These are phyloP conservation scores for Anthracocystis walkeri DNA, from an alignment of 1,284 basidiomycete species.

Conservation along the genomic window DNA sequence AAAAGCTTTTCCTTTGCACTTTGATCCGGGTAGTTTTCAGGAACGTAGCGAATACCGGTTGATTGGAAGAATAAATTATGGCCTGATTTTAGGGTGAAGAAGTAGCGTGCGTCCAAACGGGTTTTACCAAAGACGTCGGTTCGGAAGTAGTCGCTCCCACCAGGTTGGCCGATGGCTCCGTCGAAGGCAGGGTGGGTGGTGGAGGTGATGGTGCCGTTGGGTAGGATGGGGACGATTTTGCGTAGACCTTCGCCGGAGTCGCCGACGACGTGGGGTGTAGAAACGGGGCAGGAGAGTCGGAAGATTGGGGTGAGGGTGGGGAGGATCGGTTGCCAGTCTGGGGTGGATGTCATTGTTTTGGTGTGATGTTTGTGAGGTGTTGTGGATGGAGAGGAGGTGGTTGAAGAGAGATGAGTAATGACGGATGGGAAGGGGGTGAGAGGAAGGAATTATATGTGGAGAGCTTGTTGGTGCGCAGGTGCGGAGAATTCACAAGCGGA, in stretches of 20 bases:
- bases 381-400: background rate
- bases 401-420: background rate
- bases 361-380: too few species aligned
- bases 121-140: conserved; percentile 34
- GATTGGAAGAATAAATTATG: conserved; percentile 43
- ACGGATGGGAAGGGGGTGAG: too few species aligned
- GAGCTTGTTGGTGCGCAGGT: background rate
- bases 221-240: conserved; percentile 38
- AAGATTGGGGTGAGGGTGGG: conserved; percentile 27
- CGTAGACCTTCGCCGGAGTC: conserved; percentile 37
- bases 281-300: conserved; percentile 22
- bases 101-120: conserved; percentile 39
- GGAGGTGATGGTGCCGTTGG: conserved; percentile 23
- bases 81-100: conserved; percentile 33
- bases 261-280: conserved; percentile 17
- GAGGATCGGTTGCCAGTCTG: conserved; percentile 21
- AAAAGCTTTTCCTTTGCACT: conserved; percentile 19
- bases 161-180: conserved; percentile 22
- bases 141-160: conserved; percentile 44
- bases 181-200: conserved; percentile 22
- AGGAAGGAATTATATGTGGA: background rate
- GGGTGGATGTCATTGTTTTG: conserved; percentile 4
- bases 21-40: conserved; percentile 21
- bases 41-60: conserved; percentile 27
- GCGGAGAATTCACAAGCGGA: conserved; percentile 6